phyloP scores from a whole-genome alignment of 2,329 filamentous ascomycete genomes.

The Penicillium carneum region DNA sequence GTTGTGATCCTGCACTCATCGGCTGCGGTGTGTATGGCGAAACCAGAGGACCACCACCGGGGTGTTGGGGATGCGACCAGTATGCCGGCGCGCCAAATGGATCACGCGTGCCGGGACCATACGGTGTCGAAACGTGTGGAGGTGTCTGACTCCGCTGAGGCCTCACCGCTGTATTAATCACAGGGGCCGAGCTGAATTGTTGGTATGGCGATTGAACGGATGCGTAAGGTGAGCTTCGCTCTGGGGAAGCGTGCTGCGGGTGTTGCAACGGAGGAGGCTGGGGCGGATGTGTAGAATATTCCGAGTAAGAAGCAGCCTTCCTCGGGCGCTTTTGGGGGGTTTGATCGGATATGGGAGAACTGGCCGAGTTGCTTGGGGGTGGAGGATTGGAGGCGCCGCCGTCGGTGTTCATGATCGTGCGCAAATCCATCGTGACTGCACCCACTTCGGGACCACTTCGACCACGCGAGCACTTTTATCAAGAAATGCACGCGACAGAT shows the following conservation, averaged over 20 bases:
- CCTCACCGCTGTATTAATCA: conserved; percentile 41
- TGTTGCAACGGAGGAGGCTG: conserved; percentile 56
- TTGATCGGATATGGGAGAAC: conserved; percentile 37
- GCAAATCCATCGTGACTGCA: conserved; percentile 58
- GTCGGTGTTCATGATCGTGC: conserved; percentile 61
- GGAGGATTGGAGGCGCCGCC: conserved; percentile 43
- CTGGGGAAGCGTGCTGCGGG: conserved; percentile 55
- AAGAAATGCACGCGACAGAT: conserved; percentile 22
- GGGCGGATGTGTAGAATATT: conserved; percentile 43
- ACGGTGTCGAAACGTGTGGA: conserved; percentile 39
- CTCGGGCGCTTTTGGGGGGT: conserved; percentile 39
- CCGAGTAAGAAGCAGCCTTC: conserved; percentile 37
- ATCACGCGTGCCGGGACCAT: conserved; percentile 47
- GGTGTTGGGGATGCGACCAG: conserved; percentile 39
- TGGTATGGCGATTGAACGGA: conserved; percentile 53
- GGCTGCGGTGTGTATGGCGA: conserved; percentile 52
- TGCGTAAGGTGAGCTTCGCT: conserved; percentile 50
- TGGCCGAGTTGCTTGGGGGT: conserved; percentile 42
- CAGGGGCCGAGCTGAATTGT: conserved; percentile 44
- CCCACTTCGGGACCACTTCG: conserved; percentile 28
- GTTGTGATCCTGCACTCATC: conserved; percentile 41
- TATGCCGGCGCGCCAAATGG: conserved; percentile 43
- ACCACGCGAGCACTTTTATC: conserved; percentile 31
- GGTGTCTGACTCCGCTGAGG: conserved; percentile 47
- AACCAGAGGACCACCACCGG: conserved; percentile 41